Base-by-base conservation (phyloP, 352 stramenopile genomes). In the Phytophthora foliorum region DNA sequence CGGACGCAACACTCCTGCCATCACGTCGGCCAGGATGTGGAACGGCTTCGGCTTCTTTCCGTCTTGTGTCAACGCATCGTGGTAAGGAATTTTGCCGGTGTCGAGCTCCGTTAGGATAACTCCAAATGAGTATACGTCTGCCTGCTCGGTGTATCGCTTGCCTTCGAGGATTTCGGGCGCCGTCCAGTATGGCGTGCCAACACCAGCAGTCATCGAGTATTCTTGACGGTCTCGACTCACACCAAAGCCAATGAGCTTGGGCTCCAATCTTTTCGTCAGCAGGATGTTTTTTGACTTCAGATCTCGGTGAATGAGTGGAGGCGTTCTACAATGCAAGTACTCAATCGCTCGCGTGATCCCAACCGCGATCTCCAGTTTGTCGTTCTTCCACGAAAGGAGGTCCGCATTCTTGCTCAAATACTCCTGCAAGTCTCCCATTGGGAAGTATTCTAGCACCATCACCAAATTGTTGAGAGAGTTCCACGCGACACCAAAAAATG, bases 261-360 rank as follows among this genome's bases (percentile, higher is more conserved):
- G 75, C 36, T 89, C 72, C 6, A 89, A 77, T 13, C 75, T 36
- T 8, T 60, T 77, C 24, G 90, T 88, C 54, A 96, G 67, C 22
- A 95, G 73, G 16, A 86, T 72, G 32, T 80, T 86, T 11, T 78
- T 70, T 1, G 72, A 73, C 48, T 81, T 63, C 34, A 74, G 13
- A 42, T 75, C 48, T 39, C 77, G 67, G 63, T 74, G 52, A 19
- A 69, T 67, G 31, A 77, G 52, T 19, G 53, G 48, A 2, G 64
- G 53, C 14, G 65, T 24, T 19, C 56, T 63, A 11, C 4, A 29
- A 55, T 66, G 67, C 22, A 62, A 56, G 53, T 72, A 80, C 25
- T 65, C 45, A 11, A 82, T 52, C 17, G 67, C 75, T 2, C 50
- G 42, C 5, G 63, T 68, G 16, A 82, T 41, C 19, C 74, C 72